Conservation (phyloP, 352 stramenopile species). For the Globisporangium recalcitrans region DNA sequence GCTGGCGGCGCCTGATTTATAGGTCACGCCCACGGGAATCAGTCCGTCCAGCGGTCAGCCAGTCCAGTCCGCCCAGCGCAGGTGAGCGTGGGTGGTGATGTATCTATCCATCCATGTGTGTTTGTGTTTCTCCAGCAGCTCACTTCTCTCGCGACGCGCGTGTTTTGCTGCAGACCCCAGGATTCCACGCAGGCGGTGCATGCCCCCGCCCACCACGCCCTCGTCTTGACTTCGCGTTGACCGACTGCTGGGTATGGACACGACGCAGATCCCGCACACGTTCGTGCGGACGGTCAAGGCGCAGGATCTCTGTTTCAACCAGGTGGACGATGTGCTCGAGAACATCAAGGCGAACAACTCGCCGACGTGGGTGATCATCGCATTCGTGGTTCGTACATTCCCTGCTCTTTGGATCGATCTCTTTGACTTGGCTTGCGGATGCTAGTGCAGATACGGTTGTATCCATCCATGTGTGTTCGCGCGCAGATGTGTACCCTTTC, state of each 20-base stretch:
- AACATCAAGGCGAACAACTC: constrained; percentile 59
- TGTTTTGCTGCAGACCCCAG: constrained; percentile 1
- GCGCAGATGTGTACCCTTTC: neutral
- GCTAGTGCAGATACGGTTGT: neutral
- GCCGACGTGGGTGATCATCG: constrained; percentile 70
- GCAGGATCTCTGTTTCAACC: constrained; percentile 70
- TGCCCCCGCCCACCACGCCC: neutral
- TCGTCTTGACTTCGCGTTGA: neutral
- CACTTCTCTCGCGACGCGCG: neutral
- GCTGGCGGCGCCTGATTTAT: constrained; percentile 11
- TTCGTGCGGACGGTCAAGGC: constrained; percentile 82
- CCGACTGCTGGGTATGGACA: constrained; percentile 20
- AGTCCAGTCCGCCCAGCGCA: neutral
- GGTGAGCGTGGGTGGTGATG: neutral
- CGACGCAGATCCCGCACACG: constrained; percentile 63
- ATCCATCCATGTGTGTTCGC: neutral
- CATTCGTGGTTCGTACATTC: constrained; percentile 52
- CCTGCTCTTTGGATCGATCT: neutral
- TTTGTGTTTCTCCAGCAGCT: neutral
- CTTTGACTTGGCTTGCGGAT: neutral
- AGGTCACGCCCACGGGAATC: neutral
- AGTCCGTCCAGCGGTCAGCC: neutral
- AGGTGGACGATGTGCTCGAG: constrained; percentile 67
- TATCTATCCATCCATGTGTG: neutral
- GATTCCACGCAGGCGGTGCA: constrained; percentile 1